Base-by-base conservation (phyloP, 768 basidiomycete species). In the Tubosaeta brunneosetosa region DNA sequence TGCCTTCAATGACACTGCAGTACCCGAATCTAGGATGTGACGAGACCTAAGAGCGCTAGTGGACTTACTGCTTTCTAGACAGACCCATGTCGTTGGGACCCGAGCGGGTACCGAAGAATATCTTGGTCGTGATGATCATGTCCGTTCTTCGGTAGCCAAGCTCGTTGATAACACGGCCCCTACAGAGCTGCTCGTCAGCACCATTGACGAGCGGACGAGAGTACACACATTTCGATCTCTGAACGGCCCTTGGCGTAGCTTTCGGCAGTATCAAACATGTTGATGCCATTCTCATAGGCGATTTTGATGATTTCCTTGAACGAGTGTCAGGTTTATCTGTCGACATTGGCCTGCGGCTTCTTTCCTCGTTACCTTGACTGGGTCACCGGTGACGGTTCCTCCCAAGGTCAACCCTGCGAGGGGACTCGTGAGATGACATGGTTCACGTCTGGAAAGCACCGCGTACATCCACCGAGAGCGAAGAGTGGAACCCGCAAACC, bases 141-240 rank as follows among this genome's bases (percentile, higher is more conserved):
- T 83, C 80, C 22, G 66, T 62, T 32, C 80, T 72, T 41, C 74
- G 73, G 62, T 75, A 74, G 6, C 77, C 76, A 27, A 80, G 74
- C 57, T 82, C 80, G 64, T 73, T 74, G 66, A 83, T 73, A 29
- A 78, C 83, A 14, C 77, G 73, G 29, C 83, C 82, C 59, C 73
- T 74, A 47, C 33, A 7, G 13, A 32, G n/a, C 13, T 26, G 29
- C 7, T 9, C 9, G 17, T 55, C 17, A 48, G 51, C 19, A 22
- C 27, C 31, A 32, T 27, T 22, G 27, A 34, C 6, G 6, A 40
- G 6, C 16, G 12, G 13, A 5, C 13, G 4, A 17, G 2, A 19
- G 27, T 22, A 34, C 55, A 19, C 31, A 76, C 78, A 84, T 79
- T 66, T 84, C 81, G 5, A 65, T 55, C 63, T 84, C 83, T 44